Evolutionary conservation across 1,284 basidiomycete genomes (phyloP).

Genomic region (Irpex sp.): DNA sequence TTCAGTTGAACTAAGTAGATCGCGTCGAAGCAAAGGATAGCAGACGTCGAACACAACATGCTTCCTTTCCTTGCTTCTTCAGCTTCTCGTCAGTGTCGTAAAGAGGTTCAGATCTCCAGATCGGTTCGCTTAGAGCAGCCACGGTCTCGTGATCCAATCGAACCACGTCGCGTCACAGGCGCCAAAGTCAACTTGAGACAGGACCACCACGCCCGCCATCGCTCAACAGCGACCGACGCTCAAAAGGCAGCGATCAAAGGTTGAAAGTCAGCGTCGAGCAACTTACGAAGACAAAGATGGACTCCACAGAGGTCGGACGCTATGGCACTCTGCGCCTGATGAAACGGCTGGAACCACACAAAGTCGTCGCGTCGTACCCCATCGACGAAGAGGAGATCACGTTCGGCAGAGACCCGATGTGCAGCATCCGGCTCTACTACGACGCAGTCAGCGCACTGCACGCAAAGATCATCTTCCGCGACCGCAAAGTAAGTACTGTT

Average conservation of each 20-base stretch:
- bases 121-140: background rate
- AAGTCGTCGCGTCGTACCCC: conserved; percentile 58
- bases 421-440: conserved; percentile 68
- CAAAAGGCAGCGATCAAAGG: background rate
- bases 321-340: conserved; percentile 61
- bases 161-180: background rate
- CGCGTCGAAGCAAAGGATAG: too few species aligned
- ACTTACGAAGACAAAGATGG: conserved; percentile 29
- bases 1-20: too few species aligned
- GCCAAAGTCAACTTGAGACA: too few species aligned
- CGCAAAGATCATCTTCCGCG: conserved; percentile 61
- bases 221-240: background rate
- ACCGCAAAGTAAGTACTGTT: conserved; percentile 47
- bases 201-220: too few species aligned
- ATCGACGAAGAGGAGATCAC: conserved; percentile 66
- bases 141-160: background rate
- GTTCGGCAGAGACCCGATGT: conserved; percentile 59
- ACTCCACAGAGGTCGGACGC: conserved; percentile 49
- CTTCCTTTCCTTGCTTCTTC: background rate
- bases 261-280: background rate
- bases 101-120: background rate
- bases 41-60: background rate
- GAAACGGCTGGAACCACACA: conserved; percentile 42
- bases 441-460: conserved; percentile 56
- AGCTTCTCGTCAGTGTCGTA: background rate